phyloP scores from a whole-genome alignment of 1,284 basidiomycete species.

The Heterobasidion annosum region DNA sequence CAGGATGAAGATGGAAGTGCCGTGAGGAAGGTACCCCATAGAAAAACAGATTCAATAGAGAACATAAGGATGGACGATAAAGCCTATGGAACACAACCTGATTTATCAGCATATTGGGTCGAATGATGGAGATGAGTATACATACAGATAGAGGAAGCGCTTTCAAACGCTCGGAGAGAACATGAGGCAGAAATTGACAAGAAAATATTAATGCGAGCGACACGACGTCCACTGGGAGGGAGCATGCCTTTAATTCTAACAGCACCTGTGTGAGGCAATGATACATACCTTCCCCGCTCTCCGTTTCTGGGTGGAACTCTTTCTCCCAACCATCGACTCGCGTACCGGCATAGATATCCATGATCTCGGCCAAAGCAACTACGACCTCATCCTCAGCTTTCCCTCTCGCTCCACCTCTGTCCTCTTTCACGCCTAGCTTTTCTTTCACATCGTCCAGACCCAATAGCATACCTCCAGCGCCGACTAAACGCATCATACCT shows the following conservation, averaged over 20 bases:
- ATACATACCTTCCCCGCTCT: conserved; percentile 21
- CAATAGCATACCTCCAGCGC: conserved; percentile 51
- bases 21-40: conserved; percentile 8
- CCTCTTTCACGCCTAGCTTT: conserved; percentile 14
- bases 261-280: conserved; percentile 7
- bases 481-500: conserved; percentile 47
- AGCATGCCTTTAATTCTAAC: not conserved
- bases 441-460: conserved; percentile 49
- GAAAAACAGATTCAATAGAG: conserved; percentile 8
- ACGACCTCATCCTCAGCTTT: conserved; percentile 55
- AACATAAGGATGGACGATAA: conserved; percentile 7
- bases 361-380: conserved; percentile 60
- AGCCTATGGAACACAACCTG: not conserved
- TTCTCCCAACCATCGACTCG: conserved; percentile 46
- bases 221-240: not conserved
- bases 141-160: conserved; percentile 45
- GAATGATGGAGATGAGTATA: not conserved
- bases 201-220: conserved; percentile 10
- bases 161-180: conserved; percentile 41
- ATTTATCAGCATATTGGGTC: not conserved
- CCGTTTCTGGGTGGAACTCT: conserved; percentile 47
- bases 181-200: conserved; percentile 27
- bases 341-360: conserved; percentile 43
- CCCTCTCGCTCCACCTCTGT: conserved; percentile 20
- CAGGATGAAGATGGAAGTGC: conserved; percentile 6